phyloP scores from a whole-genome alignment of 495 filamentous ascomycete species.

The Penicillium verhagenii region DNA sequence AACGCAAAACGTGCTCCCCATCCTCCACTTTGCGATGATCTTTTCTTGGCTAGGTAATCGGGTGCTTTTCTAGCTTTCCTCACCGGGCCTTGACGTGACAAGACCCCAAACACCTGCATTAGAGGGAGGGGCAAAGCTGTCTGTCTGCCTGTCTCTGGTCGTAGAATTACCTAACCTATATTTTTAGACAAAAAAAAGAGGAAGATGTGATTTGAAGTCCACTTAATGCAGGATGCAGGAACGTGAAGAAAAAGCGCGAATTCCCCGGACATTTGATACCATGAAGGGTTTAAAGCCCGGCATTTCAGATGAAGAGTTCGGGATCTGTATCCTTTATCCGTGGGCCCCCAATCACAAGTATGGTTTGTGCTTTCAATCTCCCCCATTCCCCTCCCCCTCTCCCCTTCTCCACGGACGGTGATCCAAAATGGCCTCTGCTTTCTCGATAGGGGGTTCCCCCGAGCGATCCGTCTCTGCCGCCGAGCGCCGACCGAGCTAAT shows the following conservation, averaged over 20 bases:
- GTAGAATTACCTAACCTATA: too few relatives aligned
- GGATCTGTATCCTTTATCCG: background rate
- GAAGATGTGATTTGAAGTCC: background rate
- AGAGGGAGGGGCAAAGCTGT: background rate
- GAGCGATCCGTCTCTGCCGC: slow-evolving; percentile 1
- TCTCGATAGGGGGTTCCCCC: slow-evolving; percentile 1
- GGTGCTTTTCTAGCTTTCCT: background rate
- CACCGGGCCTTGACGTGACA: slow-evolving; percentile 1
- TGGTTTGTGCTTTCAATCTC: background rate
- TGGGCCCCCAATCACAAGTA: background rate
- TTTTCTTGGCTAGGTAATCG: slow-evolving; percentile 3
- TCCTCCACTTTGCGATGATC: slow-evolving; percentile 6
- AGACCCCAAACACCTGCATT: background rate
- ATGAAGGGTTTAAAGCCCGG: slow-evolving; percentile 1
- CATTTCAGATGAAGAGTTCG: background rate
- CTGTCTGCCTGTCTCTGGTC: too few relatives aligned
- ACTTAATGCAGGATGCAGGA: background rate
- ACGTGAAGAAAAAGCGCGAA: background rate
- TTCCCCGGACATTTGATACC: slow-evolving; percentile 6
- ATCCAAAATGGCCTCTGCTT: background rate
- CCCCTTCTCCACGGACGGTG: background rate
- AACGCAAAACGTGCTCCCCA: slow-evolving; percentile 1
- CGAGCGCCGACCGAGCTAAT: background rate
- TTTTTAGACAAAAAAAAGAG: too few relatives aligned
- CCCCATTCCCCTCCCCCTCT: too few relatives aligned